phyloP scores from a whole-genome alignment of 2,329 filamentous ascomycete species.

The Penicillium hesseltinei region DNA sequence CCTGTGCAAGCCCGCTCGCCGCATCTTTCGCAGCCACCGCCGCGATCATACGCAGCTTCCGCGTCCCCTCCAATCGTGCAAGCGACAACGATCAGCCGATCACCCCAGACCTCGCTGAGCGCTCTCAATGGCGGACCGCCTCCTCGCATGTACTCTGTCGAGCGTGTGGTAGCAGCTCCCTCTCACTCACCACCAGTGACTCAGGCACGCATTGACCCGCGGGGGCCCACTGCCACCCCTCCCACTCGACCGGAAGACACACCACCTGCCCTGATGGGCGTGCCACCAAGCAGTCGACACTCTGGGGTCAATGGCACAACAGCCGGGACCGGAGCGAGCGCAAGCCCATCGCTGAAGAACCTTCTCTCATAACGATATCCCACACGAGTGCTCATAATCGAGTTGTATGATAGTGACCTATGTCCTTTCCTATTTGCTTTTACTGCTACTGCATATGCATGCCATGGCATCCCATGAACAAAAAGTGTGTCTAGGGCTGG shows the following conservation, averaged over 20 bases:
- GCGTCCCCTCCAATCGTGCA: constrained; percentile 40
- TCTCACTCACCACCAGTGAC: constrained; percentile 38
- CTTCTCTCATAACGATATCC: constrained; percentile 57
- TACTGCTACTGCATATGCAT: constrained; percentile 14
- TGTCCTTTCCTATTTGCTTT: constrained; percentile 16
- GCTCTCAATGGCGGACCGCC: constrained; percentile 38
- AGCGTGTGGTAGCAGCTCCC: constrained; percentile 35
- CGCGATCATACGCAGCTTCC: constrained; percentile 38
- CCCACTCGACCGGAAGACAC: constrained; percentile 33
- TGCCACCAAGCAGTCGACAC: constrained; percentile 29
- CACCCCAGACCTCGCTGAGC: constrained; percentile 39
- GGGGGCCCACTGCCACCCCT: constrained; percentile 33
- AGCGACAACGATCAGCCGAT: constrained; percentile 37
- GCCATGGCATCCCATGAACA: constrained; percentile 7
- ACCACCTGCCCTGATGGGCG: constrained; percentile 24
- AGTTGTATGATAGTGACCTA: constrained; percentile 21
- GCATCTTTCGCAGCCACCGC: constrained; percentile 33
- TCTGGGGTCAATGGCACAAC: constrained; percentile 28
- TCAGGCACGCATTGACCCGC: constrained; percentile 36
- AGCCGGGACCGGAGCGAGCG: constrained; percentile 62
- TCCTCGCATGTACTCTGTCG: constrained; percentile 38
- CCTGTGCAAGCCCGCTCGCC: constrained; percentile 37
- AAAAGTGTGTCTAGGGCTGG: constrained; percentile 5
- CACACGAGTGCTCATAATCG: neutral
- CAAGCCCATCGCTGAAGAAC: constrained; percentile 73